phyloP scores from a whole-genome alignment of 169 alveolate genomes.

The Amoebophrya sp. region DNA sequence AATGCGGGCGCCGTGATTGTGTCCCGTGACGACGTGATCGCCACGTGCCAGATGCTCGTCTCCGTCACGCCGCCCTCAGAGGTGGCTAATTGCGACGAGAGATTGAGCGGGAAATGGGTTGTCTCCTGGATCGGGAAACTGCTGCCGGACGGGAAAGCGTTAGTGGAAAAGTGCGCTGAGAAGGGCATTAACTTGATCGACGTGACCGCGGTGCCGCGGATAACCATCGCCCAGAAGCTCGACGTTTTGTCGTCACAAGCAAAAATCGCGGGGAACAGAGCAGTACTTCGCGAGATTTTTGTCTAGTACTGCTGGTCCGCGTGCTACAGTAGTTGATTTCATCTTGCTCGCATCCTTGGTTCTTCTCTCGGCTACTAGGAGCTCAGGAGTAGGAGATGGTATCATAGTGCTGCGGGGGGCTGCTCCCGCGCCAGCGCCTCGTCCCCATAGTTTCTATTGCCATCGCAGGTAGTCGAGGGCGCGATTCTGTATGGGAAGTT shows the following conservation, averaged over 20 bases:
- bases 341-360: too few relatives aligned
- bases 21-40: background rate
- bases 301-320: too few relatives aligned
- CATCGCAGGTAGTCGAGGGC: constrained; percentile 51
- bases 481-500: constrained; percentile 57
- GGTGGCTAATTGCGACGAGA: background rate
- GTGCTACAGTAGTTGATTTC: too few relatives aligned
- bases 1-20: background rate
- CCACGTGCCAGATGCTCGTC: background rate
- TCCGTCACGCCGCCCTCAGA: background rate
- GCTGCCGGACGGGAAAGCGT: background rate
- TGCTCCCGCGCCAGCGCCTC: too few relatives aligned
- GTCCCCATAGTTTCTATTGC: too few relatives aligned
- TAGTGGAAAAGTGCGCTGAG: background rate
- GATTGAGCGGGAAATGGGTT: background rate
- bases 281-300: too few relatives aligned
- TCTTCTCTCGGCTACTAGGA: too few relatives aligned
- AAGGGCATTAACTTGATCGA: background rate
- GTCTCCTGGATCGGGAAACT: background rate
- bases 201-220: constrained; percentile 67
- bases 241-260: constrained; percentile 71
- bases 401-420: too few relatives aligned
- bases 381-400: too few relatives aligned
- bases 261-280: constrained; percentile 77
- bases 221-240: constrained; percentile 73